phyloP scores from a whole-genome alignment of 2,329 filamentous ascomycete genomes.

The Mollisiaceae sp. region DNA sequence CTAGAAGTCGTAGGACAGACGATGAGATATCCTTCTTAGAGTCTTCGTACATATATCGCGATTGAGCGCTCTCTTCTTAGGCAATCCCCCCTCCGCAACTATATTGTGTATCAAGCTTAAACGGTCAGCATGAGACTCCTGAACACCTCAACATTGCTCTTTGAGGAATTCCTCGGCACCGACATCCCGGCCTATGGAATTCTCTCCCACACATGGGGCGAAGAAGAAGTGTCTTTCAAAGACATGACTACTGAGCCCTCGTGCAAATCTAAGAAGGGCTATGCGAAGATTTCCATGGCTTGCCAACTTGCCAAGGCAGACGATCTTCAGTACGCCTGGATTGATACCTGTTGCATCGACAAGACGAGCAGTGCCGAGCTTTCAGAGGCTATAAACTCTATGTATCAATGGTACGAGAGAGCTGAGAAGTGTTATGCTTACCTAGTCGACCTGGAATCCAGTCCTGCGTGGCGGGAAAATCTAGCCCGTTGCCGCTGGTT shows the following conservation, averaged over 20 bases:
- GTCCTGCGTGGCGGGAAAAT: background rate
- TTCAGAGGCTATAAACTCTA: background rate
- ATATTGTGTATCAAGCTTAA: background rate
- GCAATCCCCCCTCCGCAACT: background rate
- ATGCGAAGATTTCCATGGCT: background rate
- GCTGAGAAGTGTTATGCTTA: background rate
- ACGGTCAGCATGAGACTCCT: background rate
- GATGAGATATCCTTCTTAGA: too few species aligned
- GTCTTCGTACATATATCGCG: background rate
- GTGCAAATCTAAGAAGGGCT: background rate
- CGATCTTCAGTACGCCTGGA: background rate
- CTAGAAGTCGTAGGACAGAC: too few species aligned
- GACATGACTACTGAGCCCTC: background rate
- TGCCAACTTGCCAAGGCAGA: background rate
- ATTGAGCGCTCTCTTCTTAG: background rate
- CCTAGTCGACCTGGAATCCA: background rate
- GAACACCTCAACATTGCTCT: background rate
- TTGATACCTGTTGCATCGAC: background rate
- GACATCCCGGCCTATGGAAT: background rate
- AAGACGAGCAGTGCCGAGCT: background rate
- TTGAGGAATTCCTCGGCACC: background rate
- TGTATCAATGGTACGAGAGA: background rate
- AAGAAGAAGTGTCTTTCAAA: background rate
- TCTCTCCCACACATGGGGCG: constrained; percentile 5
- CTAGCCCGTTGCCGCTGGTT: background rate